Conservation (phyloP, 2,329 filamentous ascomycete genomes). For the Paracoccidioides lutzii region DNA sequence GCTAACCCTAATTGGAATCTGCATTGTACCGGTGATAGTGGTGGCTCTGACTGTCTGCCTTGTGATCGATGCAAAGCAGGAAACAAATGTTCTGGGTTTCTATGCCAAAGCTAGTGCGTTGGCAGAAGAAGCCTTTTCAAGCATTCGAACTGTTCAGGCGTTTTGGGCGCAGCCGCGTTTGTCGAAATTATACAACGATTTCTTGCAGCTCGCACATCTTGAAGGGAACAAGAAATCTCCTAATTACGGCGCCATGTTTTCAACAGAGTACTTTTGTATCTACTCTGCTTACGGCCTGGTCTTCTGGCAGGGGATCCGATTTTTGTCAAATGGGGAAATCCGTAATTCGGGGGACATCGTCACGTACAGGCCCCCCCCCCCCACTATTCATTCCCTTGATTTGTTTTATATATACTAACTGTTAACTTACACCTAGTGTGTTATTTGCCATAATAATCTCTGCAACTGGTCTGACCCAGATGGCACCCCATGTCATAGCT, state of each 20-base stretch:
- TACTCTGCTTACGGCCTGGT: slow-evolving; percentile 23
- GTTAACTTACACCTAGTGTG: slow-evolving; percentile 10
- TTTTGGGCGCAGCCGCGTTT: slow-evolving; percentile 36
- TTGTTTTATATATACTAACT: not conserved
- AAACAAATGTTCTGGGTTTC: slow-evolving; percentile 20
- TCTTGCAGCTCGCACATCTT: slow-evolving; percentile 27
- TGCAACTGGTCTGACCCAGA: slow-evolving; percentile 25
- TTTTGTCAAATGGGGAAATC: slow-evolving; percentile 16
- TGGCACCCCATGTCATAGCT: slow-evolving; percentile 30
- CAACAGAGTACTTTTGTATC: slow-evolving; percentile 20
- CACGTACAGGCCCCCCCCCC: slow-evolving; percentile 13
- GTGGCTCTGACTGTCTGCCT: slow-evolving; percentile 16
- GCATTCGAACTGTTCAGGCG: slow-evolving; percentile 36
- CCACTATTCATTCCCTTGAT: slow-evolving; percentile 5
- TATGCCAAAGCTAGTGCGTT: slow-evolving; percentile 34
- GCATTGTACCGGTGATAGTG: slow-evolving; percentile 34
- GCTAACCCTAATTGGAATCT: slow-evolving; percentile 33
- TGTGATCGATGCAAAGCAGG: slow-evolving; percentile 13
- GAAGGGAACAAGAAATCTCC: slow-evolving; percentile 18
- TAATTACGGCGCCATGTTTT: slow-evolving; percentile 20
- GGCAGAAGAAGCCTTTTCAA: slow-evolving; percentile 37
- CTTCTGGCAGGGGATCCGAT: slow-evolving; percentile 24
- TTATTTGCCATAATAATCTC: slow-evolving; percentile 24
- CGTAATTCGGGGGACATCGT: slow-evolving; percentile 16
- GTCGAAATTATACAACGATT: slow-evolving; percentile 31